A percentile compares a stretch with the other conserved stretches of the same genome.
Evolutionary conservation across 2,329 filamentous ascomycete genomes (phyloP).

Genomic region (Davidsoniella australis): DNA sequence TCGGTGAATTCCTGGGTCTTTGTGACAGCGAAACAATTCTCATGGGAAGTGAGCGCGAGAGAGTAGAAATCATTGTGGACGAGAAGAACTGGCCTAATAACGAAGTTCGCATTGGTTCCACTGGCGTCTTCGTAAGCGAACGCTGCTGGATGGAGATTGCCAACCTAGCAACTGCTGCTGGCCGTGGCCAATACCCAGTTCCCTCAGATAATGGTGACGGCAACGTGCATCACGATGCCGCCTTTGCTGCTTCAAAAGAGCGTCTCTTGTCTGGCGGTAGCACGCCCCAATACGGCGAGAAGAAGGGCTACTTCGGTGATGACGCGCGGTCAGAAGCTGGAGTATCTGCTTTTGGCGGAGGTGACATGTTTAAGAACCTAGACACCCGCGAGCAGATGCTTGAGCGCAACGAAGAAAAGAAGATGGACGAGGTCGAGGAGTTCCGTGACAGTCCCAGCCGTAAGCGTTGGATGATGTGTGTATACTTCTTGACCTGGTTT

Average conservation of each 20-base stretch:
- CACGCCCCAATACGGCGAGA: slow-evolving; percentile 50
- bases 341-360: slow-evolving; percentile 72
- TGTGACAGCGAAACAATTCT: slow-evolving; percentile 70
- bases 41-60: slow-evolving; percentile 83
- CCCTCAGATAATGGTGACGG: slow-evolving; percentile 47
- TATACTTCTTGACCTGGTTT: slow-evolving; percentile 71
- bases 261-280: slow-evolving; percentile 37
- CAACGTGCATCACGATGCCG: slow-evolving; percentile 38
- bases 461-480: slow-evolving; percentile 78
- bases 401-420: slow-evolving; percentile 83
- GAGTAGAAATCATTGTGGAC: slow-evolving; percentile 78
- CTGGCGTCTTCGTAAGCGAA: slow-evolving; percentile 89
- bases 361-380: slow-evolving; percentile 96
- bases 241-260: slow-evolving; percentile 47
- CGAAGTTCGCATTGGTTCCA: slow-evolving; percentile 78
- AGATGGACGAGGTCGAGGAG: slow-evolving; percentile 80
- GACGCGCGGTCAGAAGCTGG: slow-evolving; percentile 85
- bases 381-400: slow-evolving; percentile 90
- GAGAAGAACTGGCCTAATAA: slow-evolving; percentile 85
- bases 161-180: slow-evolving; percentile 34
- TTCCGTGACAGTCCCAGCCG: slow-evolving; percentile 59
- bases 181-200: slow-evolving; percentile 28
- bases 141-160: slow-evolving; percentile 87
- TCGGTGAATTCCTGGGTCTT: slow-evolving; percentile 84
- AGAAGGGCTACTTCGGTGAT: slow-evolving; percentile 67